phyloP scores from a whole-genome alignment of 441 rosid genomes.

The Erysimum cheiri region DNA sequence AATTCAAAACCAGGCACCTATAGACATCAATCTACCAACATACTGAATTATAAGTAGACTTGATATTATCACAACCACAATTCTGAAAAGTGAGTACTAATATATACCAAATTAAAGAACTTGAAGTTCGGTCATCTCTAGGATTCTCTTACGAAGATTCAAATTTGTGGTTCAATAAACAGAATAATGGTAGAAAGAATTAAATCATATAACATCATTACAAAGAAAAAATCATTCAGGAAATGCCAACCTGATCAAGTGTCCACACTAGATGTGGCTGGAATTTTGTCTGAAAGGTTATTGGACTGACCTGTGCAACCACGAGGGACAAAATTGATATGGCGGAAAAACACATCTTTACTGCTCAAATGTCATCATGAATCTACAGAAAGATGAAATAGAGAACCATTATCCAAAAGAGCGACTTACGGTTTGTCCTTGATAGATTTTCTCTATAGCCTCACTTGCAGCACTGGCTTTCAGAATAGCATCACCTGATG shows the following conservation, averaged over 20 bases:
- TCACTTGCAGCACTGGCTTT: constrained; percentile 98
- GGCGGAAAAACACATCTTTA: neutral
- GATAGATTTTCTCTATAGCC: constrained; percentile 92
- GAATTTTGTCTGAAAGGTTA: constrained; percentile 80
- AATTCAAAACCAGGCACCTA: constrained; percentile 2
- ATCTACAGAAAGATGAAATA: neutral
- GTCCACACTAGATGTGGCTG: constrained; percentile 93
- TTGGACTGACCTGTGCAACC: constrained; percentile 70
- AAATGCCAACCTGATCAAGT: constrained; percentile 76
- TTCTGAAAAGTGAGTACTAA: neutral
- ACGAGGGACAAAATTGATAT: neutral
- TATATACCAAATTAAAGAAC: constrained; percentile 1
- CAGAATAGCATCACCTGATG: constrained; percentile 90
- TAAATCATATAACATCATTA: constrained; percentile 3
- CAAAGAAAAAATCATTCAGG: neutral
- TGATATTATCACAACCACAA: neutral
- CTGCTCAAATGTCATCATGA: constrained; percentile 11
- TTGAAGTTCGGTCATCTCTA: constrained; percentile 7
- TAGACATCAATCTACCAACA: neutral
- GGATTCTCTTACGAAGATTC: neutral
- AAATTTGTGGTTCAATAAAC: neutral
- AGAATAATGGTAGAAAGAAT: constrained; percentile 3
- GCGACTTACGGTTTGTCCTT: constrained; percentile 74
- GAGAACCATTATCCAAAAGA: constrained; percentile 1
- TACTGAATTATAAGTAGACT: neutral